Conservation (phyloP, 2,329 filamentous ascomycete species). For the Fusarium sublunatum region DNA sequence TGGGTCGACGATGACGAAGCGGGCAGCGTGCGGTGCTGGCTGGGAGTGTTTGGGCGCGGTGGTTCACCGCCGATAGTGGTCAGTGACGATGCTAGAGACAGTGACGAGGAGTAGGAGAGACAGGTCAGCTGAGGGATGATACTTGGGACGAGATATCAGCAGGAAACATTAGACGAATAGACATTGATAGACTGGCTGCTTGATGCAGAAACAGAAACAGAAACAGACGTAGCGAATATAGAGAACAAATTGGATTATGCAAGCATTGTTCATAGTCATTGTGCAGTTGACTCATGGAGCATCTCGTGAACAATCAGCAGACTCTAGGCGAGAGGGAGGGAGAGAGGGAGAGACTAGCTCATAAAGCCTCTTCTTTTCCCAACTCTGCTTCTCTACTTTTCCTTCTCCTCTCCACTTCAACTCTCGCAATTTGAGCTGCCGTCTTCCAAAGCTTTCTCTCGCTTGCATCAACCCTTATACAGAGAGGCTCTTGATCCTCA, state of each 20-base stretch:
- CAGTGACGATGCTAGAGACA: conserved; percentile 20
- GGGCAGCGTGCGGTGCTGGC: conserved; percentile 72
- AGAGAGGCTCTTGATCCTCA: background rate
- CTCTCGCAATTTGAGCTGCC: background rate
- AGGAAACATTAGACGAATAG: conserved; percentile 11
- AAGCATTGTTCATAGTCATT: conserved; percentile 1
- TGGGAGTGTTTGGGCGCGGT: conserved; percentile 67
- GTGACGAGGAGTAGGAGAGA: background rate
- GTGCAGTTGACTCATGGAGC: conserved; percentile 25
- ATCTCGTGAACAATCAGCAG: conserved; percentile 27
- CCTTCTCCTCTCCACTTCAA: conserved; percentile 6
- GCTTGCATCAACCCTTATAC: background rate
- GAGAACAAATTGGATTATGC: conserved; percentile 5
- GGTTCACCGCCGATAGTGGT: conserved; percentile 40
- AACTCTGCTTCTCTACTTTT: conserved; percentile 9
- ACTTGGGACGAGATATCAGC: conserved; percentile 8
- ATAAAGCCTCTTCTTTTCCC: conserved; percentile 17
- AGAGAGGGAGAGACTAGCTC: background rate
- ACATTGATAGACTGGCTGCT: conserved; percentile 19
- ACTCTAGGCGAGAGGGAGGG: background rate
- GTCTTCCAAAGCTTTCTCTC: background rate
- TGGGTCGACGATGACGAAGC: conserved; percentile 70
- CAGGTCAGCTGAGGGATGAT: background rate
- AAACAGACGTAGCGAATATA: conserved; percentile 5
- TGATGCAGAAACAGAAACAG: conserved; percentile 3